Evolutionary conservation across 2,329 filamentous ascomycete genomes (phyloP).

Genomic region (Alternaria triticina): DNA sequence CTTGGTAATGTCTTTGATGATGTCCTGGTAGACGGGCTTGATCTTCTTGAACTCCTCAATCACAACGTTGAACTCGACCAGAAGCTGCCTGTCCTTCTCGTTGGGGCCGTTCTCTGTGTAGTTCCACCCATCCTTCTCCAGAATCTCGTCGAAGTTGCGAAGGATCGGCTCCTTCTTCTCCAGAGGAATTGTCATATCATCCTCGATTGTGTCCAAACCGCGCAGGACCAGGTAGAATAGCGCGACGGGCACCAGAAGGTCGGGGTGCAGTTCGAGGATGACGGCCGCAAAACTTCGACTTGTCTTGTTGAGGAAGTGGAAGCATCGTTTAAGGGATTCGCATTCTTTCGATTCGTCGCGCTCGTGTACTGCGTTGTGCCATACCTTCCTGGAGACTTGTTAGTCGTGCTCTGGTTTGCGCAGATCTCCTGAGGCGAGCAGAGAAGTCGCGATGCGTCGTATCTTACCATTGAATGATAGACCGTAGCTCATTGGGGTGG

Average conservation of each 20-base stretch:
- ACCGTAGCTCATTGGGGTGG: conserved; percentile 78
- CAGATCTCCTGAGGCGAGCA: not conserved
- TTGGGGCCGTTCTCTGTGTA: conserved; percentile 84
- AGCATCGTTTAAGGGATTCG: conserved; percentile 78
- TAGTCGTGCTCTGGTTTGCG: conserved; percentile 8
- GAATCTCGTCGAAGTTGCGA: conserved; percentile 77
- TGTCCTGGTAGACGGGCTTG: conserved; percentile 80
- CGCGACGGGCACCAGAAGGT: conserved; percentile 85
- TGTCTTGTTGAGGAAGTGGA: conserved; percentile 82
- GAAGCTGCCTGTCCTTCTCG: conserved; percentile 91
- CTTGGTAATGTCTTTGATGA: conserved; percentile 90
- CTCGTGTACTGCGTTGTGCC: conserved; percentile 92
- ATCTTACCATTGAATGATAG: conserved; percentile 87
- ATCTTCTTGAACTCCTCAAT: conserved; percentile 86
- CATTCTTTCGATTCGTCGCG: conserved; percentile 79
- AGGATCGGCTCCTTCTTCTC: conserved; percentile 85
- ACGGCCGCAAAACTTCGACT: conserved; percentile 93
- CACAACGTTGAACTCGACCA: conserved; percentile 90
- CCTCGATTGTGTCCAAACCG: conserved; percentile 96
- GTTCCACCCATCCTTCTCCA: conserved; percentile 88
- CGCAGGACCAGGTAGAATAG: conserved; percentile 94
- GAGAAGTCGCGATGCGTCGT: not conserved
- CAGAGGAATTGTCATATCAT: conserved; percentile 91
- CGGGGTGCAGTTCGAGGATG: conserved; percentile 93
- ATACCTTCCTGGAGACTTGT: conserved; percentile 76